Percentiles rank a stretch among this genome's conserved stretches.
These are phyloP conservation scores for Boletellus ananiceps DNA, from an alignment of 768 basidiomycete species.

Conservation along the genomic window DNA sequence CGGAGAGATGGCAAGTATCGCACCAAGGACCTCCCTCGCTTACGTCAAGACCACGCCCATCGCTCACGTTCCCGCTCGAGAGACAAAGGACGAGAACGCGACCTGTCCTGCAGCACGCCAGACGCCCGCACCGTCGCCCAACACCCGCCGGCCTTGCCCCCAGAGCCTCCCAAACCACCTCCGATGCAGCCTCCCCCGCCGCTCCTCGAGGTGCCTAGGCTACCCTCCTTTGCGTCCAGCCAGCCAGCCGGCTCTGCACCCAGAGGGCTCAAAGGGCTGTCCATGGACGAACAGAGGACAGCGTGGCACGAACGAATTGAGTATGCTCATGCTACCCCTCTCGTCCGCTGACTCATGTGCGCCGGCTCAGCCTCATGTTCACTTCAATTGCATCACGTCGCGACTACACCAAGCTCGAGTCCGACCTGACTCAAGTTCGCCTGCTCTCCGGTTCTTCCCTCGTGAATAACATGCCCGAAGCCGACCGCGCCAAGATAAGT, in stretches of 20 bases:
- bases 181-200: slow-evolving; percentile 21
- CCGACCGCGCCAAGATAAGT: slow-evolving; percentile 21
- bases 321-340: slow-evolving; percentile 24
- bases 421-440: slow-evolving; percentile 29
- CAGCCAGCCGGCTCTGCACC: slow-evolving; percentile 3
- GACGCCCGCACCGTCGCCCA: not conserved
- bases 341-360: not conserved
- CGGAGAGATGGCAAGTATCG: slow-evolving; percentile 14
- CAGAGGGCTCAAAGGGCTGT: slow-evolving; percentile 18
- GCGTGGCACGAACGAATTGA: slow-evolving; percentile 40
- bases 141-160: slow-evolving; percentile 1
- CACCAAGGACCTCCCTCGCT: not conserved
- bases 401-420: slow-evolving; percentile 30
- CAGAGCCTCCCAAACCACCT: slow-evolving; percentile 14
- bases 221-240: slow-evolving; percentile 17
- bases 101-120: not conserved
- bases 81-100: slow-evolving; percentile 4
- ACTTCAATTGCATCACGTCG: slow-evolving; percentile 32
- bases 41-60: slow-evolving; percentile 7
- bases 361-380: slow-evolving; percentile 32
- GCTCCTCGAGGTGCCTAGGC: slow-evolving; percentile 15
- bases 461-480: slow-evolving; percentile 22
- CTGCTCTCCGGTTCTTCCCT: slow-evolving; percentile 24
- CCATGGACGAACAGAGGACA: slow-evolving; percentile 35
- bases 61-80: slow-evolving; percentile 13